A percentile compares a stretch with the other conserved stretches of the same genome.
Conservation (phyloP, 768 basidiomycete genomes). For the Leccinum sublutescens region DNA sequence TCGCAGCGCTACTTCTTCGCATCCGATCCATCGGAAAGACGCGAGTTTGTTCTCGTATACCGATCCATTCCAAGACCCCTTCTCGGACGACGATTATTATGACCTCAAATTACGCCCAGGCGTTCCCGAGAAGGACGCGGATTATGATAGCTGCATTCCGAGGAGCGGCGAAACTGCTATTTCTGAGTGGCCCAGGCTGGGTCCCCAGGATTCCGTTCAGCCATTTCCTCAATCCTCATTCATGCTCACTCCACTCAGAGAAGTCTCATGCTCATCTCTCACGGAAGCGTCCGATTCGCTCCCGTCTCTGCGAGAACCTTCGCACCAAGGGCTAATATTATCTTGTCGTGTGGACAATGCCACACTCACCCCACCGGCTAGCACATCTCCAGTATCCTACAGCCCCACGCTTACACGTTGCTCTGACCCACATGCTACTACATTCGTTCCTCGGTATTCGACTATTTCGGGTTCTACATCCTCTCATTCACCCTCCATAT, state of each 20-base stretch:
- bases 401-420: constrained; percentile 24
- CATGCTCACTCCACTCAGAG: constrained; percentile 34
- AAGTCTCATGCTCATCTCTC: constrained; percentile 14
- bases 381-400: constrained; percentile 18
- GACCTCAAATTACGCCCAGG: constrained; percentile 10
- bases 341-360: constrained; percentile 28
- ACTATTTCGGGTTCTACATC: constrained; percentile 44
- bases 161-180: constrained; percentile 12
- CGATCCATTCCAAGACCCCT: constrained; percentile 43
- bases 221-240: constrained; percentile 23
- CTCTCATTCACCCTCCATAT: constrained; percentile 47
- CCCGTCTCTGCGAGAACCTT: constrained; percentile 24
- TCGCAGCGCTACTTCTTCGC: neutral
- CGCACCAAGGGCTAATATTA: constrained; percentile 19
- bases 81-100: constrained; percentile 20
- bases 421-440: constrained; percentile 29
- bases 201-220: constrained; percentile 10
- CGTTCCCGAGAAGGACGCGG: constrained; percentile 18
- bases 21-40: constrained; percentile 11
- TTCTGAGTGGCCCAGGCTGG: constrained; percentile 16
- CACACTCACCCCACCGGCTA: constrained; percentile 14
- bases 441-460: constrained; percentile 35
- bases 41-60: constrained; percentile 37
- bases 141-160: constrained; percentile 15
- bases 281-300: constrained; percentile 26